A percentile compares a stretch with the other conserved stretches of the same genome.
phyloP scores from a whole-genome alignment of 1,284 basidiomycete species.

The Exobasidium rhododendri region DNA sequence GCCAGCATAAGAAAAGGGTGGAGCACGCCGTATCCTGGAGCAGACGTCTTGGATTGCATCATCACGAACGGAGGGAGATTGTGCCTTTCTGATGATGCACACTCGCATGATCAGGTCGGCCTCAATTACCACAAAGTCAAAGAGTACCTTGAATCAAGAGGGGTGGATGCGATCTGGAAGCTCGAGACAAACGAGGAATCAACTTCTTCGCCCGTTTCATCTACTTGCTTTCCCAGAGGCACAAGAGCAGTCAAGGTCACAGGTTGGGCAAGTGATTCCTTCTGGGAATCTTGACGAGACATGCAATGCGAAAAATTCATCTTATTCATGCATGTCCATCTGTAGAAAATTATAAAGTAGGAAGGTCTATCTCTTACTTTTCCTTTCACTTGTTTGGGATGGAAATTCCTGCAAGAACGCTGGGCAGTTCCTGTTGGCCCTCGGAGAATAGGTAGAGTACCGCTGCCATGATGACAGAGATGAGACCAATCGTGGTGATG shows the following conservation, averaged over 20 bases:
- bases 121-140: constrained; percentile 72
- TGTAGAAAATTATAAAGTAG: background rate
- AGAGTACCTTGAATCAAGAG: constrained; percentile 66
- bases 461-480: constrained; percentile 25
- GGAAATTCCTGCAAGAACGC: constrained; percentile 40
- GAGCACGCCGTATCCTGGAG: constrained; percentile 76
- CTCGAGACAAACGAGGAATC: constrained; percentile 43
- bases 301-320: background rate
- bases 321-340: background rate
- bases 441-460: constrained; percentile 35
- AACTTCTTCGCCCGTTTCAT: background rate
- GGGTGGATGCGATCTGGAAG: constrained; percentile 71
- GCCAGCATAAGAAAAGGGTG: constrained; percentile 90
- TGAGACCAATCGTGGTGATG: constrained; percentile 29
- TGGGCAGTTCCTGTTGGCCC: constrained; percentile 36
- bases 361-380: too few species aligned
- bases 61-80: constrained; percentile 67
- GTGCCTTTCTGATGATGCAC: constrained; percentile 90
- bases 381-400: constrained; percentile 12
- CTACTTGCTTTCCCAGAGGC: constrained; percentile 10
- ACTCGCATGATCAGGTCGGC: constrained; percentile 82
- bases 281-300: background rate
- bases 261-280: background rate
- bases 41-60: constrained; percentile 75
- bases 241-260: background rate